phyloP scores from a whole-genome alignment of 768 basidiomycete genomes.

The Chalciporus sphaerocephalus region DNA sequence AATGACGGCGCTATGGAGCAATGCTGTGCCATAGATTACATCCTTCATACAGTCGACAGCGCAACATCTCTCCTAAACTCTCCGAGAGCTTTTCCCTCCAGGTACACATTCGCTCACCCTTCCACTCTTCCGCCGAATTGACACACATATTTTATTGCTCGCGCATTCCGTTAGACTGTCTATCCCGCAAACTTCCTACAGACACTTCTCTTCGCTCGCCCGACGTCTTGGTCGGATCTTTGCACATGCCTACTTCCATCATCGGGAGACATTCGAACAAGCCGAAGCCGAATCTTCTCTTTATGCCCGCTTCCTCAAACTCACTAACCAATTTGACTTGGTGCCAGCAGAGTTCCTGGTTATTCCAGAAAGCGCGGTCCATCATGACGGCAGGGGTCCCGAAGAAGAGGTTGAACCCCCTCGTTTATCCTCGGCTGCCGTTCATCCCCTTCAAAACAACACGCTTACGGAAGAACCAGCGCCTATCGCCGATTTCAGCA shows the following conservation, averaged over 20 bases:
- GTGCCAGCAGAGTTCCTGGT: conserved; percentile 82
- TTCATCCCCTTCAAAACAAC: conserved; percentile 30
- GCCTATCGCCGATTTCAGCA: conserved; percentile 7
- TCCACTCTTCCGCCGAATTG: conserved; percentile 19
- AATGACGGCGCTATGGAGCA: conserved; percentile 88
- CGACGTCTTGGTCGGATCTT: conserved; percentile 92
- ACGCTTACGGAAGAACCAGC: conserved; percentile 3
- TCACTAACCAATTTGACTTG: conserved; percentile 75
- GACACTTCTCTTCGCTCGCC: conserved; percentile 88
- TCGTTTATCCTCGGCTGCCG: conserved; percentile 38
- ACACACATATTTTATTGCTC: conserved; percentile 12
- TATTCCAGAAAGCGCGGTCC: conserved; percentile 50
- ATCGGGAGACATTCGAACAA: conserved; percentile 86
- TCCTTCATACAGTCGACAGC: conserved; percentile 87
- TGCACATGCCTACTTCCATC: conserved; percentile 94
- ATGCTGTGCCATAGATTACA: conserved; percentile 98
- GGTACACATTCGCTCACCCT: conserved; percentile 43
- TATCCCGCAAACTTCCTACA: conserved; percentile 73
- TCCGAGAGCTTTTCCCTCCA: conserved; percentile 85
- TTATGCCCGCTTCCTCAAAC: conserved; percentile 84
- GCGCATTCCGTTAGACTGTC: conserved; percentile 51
- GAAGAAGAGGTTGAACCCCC: conserved; percentile 37
- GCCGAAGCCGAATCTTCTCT: conserved; percentile 87
- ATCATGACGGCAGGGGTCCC: conserved; percentile 25
- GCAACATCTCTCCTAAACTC: conserved; percentile 90